Evolutionary conservation across 2,329 filamentous ascomycete genomes (phyloP), one percentile per base, ranked within the genome.

Genomic region (Fusarium concolor): DNA sequence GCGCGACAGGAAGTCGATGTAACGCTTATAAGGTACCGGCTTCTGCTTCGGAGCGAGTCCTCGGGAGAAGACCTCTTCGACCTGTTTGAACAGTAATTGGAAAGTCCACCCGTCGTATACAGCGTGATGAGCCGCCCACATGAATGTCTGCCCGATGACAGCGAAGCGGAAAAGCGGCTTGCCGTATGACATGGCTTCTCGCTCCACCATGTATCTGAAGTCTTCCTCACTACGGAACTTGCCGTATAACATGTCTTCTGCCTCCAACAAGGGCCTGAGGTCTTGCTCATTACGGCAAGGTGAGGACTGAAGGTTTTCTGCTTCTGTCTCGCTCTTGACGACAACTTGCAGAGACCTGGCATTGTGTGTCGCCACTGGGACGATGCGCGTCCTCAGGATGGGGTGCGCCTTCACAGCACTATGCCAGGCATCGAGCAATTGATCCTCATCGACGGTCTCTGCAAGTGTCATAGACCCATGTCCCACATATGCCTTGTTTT

Each of bases 391-490:
- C 57, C 83, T 72, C 49, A 85, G 73, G 12, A 82, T 80, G 0
- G 81, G 68, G 56, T 85, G 81, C 43, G 77, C 77, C 37, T 78
- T 71, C 0, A 80, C 78, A 3, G 84, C 78, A 43, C 79, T 77
- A 52, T 81, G 77, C 83, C 83, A 67, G 41, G 64, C 53, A 46
- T 62, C 52, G 45, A 50, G 51, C 35, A 67, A 54, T 26, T 37
- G 58, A 14, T 44, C 41, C n/a, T 57, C 56, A 37, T 67, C 61
- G 18, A 67, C 61, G 18, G 64, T 50, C 24, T 50, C 35, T 41
- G 47, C 47, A 50, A 50, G 35, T 41, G 2, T 31, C 47, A 50
- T 50, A 29, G 47, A 50, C 38, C 49, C 49, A 26, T 43, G 38
- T 43, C 49, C 28, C 51, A 54, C 41, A 37, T 50, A 50, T 50